phyloP scores from a whole-genome alignment of 352 stramenopile genomes.

The Globisporangium mamillatum region DNA sequence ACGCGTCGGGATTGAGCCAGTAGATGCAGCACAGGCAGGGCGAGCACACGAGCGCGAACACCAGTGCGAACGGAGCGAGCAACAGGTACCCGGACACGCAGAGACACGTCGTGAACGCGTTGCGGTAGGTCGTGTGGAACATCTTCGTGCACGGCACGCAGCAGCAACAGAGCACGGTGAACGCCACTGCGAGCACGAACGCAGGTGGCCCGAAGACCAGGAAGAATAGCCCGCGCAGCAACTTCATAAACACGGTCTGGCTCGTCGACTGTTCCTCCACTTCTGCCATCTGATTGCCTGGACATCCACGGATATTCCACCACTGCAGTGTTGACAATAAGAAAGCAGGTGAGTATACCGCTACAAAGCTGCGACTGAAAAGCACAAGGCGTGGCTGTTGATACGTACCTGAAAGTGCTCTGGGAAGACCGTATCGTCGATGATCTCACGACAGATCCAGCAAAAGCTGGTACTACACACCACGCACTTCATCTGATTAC shows the following conservation, averaged over 20 bases:
- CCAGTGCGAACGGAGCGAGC: conserved; percentile 38
- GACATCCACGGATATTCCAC: conserved; percentile 76
- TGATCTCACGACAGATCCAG: conserved; percentile 82
- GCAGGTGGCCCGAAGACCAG: conserved; percentile 63
- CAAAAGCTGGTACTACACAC: conserved; percentile 85
- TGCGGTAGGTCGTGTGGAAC: conserved; percentile 39
- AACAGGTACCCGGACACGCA: conserved; percentile 56
- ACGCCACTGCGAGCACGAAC: conserved; percentile 52
- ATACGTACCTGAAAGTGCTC: conserved; percentile 74
- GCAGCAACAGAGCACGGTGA: conserved; percentile 59
- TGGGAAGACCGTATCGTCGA: conserved; percentile 85
- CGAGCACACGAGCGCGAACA: conserved; percentile 21
- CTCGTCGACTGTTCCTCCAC: conserved; percentile 39
- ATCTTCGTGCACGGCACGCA: conserved; percentile 57
- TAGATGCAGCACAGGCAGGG: conserved; percentile 20
- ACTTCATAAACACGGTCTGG: conserved; percentile 31
- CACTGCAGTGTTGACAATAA: conserved; percentile 31
- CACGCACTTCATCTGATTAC: conserved; percentile 90
- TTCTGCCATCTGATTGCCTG: conserved; percentile 71
- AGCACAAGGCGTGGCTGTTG: neutral
- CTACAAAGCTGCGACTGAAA: too few relatives aligned
- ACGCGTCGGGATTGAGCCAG: conserved; percentile 15
- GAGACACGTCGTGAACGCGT: conserved; percentile 65
- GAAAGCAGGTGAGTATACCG: neutral
- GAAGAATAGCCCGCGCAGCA: conserved; percentile 56